Evolutionary conservation across 106 monocot genomes (phyloP), one percentile per base, ranked within the genome.

Genomic region (Narthecium ossifragum): DNA sequence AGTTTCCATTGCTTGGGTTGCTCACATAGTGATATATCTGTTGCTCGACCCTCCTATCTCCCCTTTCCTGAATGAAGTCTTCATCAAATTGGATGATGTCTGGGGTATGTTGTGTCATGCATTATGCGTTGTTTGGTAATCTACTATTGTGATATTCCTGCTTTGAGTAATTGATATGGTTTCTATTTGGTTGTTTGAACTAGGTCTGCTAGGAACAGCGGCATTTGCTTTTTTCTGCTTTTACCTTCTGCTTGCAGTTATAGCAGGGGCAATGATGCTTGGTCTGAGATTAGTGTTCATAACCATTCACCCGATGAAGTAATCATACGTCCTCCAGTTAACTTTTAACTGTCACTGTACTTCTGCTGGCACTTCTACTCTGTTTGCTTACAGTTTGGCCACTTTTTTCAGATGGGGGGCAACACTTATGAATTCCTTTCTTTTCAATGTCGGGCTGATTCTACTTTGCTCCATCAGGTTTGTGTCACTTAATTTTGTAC

Each of bases 231-330:
- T 98, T 68, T 98, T 98, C 73, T 91, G 98, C 61, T 88, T 98
- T 76, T 98, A 91, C 62, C 87, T 98, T 55, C 73, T 98, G 57
- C 60, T 98, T 51, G 84, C 98, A 28, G 98, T 98, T 49, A 84
- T 98, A 75, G 87, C 98, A 21, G 91, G 98, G 25, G 98, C 78
- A 52, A 91, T 82, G 91, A 87, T 98, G 98, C 78, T 98, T 73
- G 98, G 98, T 59, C 39, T 98, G 59, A 91, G 72, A 72, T 60
- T 98, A 60, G 91, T 82, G 27, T 98, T 98, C 34, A 82, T 98
- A 33, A 98, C 91, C 39, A 98, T 98, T 57, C 98, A 90, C 66
- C 98, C 98, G 22, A 91, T 98, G 98, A 98, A 98, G 98, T 98
- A 98, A 81, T 52, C 65, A 22, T 25, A 22, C 14, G 24, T 11